These are phyloP conservation scores for Athelia sp. DNA, from an alignment of 1,284 basidiomycete species.

Conservation along the genomic window DNA sequence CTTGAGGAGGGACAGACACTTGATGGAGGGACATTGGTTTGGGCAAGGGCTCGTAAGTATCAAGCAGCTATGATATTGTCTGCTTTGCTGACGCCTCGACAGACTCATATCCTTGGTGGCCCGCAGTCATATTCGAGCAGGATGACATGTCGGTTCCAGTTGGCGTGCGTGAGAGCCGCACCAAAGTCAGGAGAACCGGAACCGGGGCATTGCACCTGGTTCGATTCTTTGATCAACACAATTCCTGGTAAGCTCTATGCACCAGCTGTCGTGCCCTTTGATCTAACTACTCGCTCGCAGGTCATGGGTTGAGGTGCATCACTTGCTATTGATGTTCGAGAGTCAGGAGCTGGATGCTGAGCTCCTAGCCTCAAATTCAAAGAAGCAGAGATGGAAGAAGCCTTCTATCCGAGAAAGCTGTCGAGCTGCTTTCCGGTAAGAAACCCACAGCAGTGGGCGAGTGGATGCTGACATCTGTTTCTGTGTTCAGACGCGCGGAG, in stretches of 20 bases:
- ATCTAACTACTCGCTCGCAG: background rate
- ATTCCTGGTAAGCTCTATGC: conserved; percentile 46
- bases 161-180: conserved; percentile 37
- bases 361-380: background rate
- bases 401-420: background rate
- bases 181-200: conserved; percentile 21
- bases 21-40: conserved; percentile 54
- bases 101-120: conserved; percentile 67
- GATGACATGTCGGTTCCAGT: conserved; percentile 47
- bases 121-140: conserved; percentile 51
- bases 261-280: background rate
- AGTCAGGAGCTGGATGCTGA: background rate
- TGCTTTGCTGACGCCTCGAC: background rate
- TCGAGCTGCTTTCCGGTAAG: conserved; percentile 1
- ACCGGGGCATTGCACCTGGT: conserved; percentile 46
- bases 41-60: conserved; percentile 57
- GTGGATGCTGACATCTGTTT: background rate
- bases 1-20: conserved; percentile 26
- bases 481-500: background rate
- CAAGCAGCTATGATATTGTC: background rate
- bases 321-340: background rate
- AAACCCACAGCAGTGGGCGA: too few relatives aligned
- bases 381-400: conserved; percentile 1
- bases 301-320: background rate
- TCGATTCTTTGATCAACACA: conserved; percentile 61